A percentile compares a stretch with the other conserved stretches of the same genome.
Conservation (phyloP, 805 yeast species). For the Candida palmyrensis region DNA sequence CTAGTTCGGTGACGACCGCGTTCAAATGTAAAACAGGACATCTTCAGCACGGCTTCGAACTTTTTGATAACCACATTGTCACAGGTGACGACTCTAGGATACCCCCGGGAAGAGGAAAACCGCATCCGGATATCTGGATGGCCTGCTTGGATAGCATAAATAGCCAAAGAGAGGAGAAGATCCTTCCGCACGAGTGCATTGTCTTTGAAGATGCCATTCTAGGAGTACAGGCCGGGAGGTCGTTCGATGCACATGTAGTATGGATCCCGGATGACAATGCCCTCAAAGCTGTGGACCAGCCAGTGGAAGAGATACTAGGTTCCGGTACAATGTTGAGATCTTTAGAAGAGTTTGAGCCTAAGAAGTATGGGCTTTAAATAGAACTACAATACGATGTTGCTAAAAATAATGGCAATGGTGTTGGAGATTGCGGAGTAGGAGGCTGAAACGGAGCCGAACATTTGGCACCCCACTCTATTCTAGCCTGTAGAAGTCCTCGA, state of each 20-base stretch:
- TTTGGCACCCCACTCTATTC: no score
- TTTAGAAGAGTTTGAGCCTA: slow-evolving; percentile 47
- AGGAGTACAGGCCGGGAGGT: slow-evolving; percentile 80
- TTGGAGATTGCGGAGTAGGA: no score
- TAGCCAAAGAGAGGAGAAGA: slow-evolving; percentile 49
- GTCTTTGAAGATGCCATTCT: slow-evolving; percentile 95
- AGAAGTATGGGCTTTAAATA: slow-evolving; percentile 2
- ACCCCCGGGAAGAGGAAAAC: slow-evolving; percentile 86
- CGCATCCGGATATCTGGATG: slow-evolving; percentile 89
- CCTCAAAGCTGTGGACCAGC: slow-evolving; percentile 44
- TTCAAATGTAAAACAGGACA: slow-evolving; percentile 71
- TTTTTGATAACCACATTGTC: slow-evolving; percentile 62
- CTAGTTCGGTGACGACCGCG: slow-evolving; percentile 66
- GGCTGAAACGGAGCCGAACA: no score
- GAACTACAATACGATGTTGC: no score
- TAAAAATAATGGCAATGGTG: no score
- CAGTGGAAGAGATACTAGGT: slow-evolving; percentile 46
- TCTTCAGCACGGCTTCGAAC: slow-evolving; percentile 54
- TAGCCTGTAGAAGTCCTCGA: no score
- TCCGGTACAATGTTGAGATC: slow-evolving; percentile 54
- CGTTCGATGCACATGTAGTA: slow-evolving; percentile 80
- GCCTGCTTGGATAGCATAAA: slow-evolving; percentile 73
- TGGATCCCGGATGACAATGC: slow-evolving; percentile 93
- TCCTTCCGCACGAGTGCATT: slow-evolving; percentile 64
- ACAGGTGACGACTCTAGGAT: slow-evolving; percentile 88